These are phyloP conservation scores for Rhipidocladum racemiflorum DNA, from an alignment of 176 grass and related monocot species.

Conservation along the genomic window DNA sequence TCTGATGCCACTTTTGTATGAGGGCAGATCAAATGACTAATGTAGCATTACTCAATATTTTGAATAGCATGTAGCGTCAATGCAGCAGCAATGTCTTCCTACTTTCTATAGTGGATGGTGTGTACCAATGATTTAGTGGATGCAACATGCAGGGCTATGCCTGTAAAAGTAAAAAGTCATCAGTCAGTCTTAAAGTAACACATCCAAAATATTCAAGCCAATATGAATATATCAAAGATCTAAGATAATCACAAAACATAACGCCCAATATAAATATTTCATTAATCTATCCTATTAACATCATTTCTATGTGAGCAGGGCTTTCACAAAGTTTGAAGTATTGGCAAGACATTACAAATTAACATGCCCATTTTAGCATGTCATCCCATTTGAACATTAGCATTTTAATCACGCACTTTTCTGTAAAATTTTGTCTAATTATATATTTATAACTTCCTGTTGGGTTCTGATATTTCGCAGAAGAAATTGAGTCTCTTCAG, in stretches of 20 bases:
- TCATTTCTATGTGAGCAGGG: not conserved
- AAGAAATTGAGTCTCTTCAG: constrained; percentile 55
- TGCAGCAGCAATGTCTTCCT: not conserved
- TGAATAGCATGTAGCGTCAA: not conserved
- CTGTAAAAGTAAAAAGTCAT: not conserved
- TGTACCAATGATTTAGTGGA: not conserved
- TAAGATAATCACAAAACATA: not conserved
- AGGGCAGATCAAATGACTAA: not conserved
- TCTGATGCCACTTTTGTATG: not conserved
- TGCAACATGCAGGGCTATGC: not conserved
- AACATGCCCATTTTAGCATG: no score
- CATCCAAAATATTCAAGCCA: constrained; percentile 2
- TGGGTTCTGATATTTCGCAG: constrained; percentile 40
- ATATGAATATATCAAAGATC: not conserved
- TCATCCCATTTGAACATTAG: constrained; percentile 20
- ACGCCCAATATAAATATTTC: not conserved
- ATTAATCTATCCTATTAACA: not conserved
- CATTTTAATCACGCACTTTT: not conserved
- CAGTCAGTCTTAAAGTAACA: not conserved
- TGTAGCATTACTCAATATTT: not conserved
- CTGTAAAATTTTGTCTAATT: constrained; percentile 19
- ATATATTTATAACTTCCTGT: constrained; percentile 16
- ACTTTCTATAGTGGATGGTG: not conserved
- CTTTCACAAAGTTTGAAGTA: constrained; percentile 14
- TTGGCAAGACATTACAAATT: constrained; percentile 16